Conservation (phyloP, 805 yeast species). For the Starmera caribaea region DNA sequence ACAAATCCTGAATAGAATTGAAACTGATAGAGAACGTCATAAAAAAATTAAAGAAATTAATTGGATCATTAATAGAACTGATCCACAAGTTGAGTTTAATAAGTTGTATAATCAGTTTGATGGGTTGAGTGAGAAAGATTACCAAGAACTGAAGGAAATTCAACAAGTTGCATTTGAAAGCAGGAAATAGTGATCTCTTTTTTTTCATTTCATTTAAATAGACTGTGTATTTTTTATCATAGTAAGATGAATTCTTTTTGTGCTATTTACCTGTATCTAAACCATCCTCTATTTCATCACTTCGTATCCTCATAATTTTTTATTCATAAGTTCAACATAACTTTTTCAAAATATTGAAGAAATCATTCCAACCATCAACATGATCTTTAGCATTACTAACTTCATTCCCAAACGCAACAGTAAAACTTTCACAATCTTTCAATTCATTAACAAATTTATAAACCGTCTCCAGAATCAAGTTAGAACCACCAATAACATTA, state of each 20-base stretch:
- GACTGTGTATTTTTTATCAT: background rate
- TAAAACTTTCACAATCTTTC: conserved; percentile 34
- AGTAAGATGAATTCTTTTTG: too few species aligned
- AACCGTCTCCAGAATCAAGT: conserved; percentile 60
- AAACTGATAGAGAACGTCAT: conserved; percentile 86
- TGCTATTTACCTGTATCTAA: background rate
- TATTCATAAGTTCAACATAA: background rate
- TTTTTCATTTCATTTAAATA: background rate
- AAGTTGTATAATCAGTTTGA: conserved; percentile 27
- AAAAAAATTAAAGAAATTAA: conserved; percentile 73
- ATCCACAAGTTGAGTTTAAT: conserved; percentile 34
- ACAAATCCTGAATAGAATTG: conserved; percentile 72
- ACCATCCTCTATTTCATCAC: background rate
- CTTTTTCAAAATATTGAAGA: conserved; percentile 38
- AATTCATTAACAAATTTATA: conserved; percentile 44
- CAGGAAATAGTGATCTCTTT: background rate
- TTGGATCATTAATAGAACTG: conserved; percentile 57
- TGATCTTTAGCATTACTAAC: conserved; percentile 54
- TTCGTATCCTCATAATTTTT: background rate
- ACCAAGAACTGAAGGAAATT: conserved; percentile 42
- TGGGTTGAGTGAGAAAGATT: conserved; percentile 35
- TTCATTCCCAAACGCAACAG: conserved; percentile 49
- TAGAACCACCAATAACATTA: conserved; percentile 57
- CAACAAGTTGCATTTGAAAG: conserved; percentile 44
- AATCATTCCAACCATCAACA: conserved; percentile 61